phyloP scores from a whole-genome alignment of 2,329 filamentous ascomycete genomes.

The Alternaria angustiovoidea region DNA sequence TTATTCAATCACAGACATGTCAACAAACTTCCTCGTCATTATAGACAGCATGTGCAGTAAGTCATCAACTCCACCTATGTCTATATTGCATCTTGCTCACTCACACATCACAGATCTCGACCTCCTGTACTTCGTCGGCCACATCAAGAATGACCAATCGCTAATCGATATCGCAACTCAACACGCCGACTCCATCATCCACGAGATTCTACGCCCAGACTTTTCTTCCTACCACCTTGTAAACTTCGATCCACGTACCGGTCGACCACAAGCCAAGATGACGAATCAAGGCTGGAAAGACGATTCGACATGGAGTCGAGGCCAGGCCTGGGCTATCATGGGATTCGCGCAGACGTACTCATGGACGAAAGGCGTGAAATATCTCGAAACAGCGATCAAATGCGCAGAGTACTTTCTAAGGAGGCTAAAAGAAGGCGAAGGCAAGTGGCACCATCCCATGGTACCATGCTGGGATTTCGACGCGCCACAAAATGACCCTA shows the following conservation, averaged over 20 bases:
- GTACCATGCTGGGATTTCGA: conserved; percentile 63
- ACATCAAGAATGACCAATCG: conserved; percentile 36
- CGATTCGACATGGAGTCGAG: conserved; percentile 57
- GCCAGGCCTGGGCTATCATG: conserved; percentile 60
- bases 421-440: conserved; percentile 48
- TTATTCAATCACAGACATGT: conserved; percentile 48
- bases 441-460: conserved; percentile 35
- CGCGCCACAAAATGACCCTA: conserved; percentile 53
- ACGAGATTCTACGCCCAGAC: conserved; percentile 46
- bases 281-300: conserved; percentile 60
- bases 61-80: background rate
- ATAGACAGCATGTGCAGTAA: conserved; percentile 55
- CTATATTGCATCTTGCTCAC: background rate
- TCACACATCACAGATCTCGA: conserved; percentile 45
- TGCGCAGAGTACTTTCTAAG: conserved; percentile 58
- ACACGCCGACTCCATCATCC: conserved; percentile 50
- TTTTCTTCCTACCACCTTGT: conserved; percentile 56
- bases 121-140: conserved; percentile 50
- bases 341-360: conserved; percentile 58
- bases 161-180: conserved; percentile 50
- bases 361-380: conserved; percentile 57
- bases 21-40: conserved; percentile 52
- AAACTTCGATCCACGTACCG: conserved; percentile 56
- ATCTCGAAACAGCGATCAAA: conserved; percentile 55
- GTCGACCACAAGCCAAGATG: conserved; percentile 55